phyloP scores from a whole-genome alignment of 1,284 basidiomycete species.

The Porogramme epimiltina region DNA sequence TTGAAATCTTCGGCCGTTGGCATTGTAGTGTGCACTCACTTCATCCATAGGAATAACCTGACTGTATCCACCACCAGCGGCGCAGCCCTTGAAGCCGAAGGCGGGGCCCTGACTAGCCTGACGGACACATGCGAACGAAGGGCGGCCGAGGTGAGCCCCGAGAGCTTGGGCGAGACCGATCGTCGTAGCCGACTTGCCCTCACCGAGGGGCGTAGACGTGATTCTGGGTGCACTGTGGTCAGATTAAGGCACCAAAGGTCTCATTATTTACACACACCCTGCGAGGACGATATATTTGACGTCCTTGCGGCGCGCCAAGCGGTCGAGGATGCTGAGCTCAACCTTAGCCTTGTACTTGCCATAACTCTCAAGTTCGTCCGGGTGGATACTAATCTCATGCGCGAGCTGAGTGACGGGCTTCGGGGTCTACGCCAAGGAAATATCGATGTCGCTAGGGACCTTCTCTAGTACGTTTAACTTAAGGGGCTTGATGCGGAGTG shows the following conservation, averaged over 20 bases:
- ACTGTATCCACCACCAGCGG: constrained; percentile 97
- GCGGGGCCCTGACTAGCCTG: constrained; percentile 99
- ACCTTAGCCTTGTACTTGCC: constrained; percentile 98
- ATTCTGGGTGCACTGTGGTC: constrained; percentile 55
- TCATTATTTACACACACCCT: constrained; percentile 53
- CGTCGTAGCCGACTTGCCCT: constrained; percentile 99
- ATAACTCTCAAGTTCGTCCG: constrained; percentile 92
- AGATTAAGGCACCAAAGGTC: not conserved
- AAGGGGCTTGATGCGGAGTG: constrained; percentile 78
- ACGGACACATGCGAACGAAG: constrained; percentile 96
- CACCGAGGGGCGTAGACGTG: constrained; percentile 96
- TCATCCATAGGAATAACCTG: constrained; percentile 99
- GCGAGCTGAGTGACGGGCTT: constrained; percentile 88
- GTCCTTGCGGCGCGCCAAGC: constrained; percentile 84
- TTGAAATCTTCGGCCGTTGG: too few species aligned
- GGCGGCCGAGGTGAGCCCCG: constrained; percentile 91
- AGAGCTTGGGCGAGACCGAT: constrained; percentile 97
- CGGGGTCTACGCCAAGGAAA: constrained; percentile 93
- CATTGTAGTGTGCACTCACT: too few species aligned
- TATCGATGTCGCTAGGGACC: constrained; percentile 96
- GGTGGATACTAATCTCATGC: constrained; percentile 84
- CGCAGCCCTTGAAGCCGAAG: constrained; percentile 99
- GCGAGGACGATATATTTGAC: constrained; percentile 98
- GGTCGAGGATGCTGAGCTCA: constrained; percentile 85
- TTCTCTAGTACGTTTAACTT: constrained; percentile 78